phyloP scores from a whole-genome alignment of 768 basidiomycete species.

The Amanita molliuscula region DNA sequence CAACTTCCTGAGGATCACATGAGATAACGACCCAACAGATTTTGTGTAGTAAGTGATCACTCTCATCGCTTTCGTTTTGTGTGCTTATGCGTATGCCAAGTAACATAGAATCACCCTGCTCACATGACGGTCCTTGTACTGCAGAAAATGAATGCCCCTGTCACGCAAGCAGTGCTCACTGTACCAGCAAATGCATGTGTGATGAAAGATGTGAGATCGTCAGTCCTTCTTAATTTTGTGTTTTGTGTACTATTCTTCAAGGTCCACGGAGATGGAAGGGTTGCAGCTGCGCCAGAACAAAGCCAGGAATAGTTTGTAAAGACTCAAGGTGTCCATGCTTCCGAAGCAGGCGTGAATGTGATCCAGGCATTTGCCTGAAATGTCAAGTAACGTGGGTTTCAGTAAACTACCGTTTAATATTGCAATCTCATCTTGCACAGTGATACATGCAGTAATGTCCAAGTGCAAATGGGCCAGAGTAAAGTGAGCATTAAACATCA shows the following conservation, averaged over 20 bases:
- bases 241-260: constrained; percentile 14
- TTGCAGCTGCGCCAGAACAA: constrained; percentile 34
- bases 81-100: neutral
- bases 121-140: constrained; percentile 47
- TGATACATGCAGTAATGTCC: constrained; percentile 33
- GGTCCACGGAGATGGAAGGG: constrained; percentile 48
- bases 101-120: constrained; percentile 34
- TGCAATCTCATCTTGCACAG: constrained; percentile 13
- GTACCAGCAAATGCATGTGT: constrained; percentile 48
- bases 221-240: neutral
- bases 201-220: constrained; percentile 33
- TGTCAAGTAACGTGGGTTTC: constrained; percentile 39
- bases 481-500: constrained; percentile 26
- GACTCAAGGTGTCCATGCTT: constrained; percentile 41
- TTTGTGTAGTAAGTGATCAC: neutral
- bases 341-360: constrained; percentile 46
- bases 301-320: constrained; percentile 20
- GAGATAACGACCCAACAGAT: neutral
- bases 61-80: neutral
- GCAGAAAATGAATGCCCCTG: constrained; percentile 35
- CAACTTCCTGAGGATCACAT: neutral
- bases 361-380: constrained; percentile 49
- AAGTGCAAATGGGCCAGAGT: constrained; percentile 31
- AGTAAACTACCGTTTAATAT: constrained; percentile 11
- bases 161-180: constrained; percentile 37